phyloP scores from a whole-genome alignment of 805 yeast species.

The Nakazawaea pomicola region DNA sequence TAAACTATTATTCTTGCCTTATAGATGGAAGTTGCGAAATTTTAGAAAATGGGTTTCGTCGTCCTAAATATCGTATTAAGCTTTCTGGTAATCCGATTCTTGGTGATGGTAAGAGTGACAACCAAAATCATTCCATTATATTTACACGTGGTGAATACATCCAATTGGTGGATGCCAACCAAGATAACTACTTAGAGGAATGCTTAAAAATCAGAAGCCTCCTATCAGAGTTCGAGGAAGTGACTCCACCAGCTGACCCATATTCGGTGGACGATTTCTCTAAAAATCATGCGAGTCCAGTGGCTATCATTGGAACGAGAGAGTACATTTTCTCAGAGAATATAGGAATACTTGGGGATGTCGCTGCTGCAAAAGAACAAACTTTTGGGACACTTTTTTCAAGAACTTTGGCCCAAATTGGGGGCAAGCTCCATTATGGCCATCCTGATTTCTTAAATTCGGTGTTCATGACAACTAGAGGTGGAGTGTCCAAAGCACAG shows the following conservation, averaged over 20 bases:
- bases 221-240: constrained; percentile 72
- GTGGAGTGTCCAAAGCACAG: constrained; percentile 84
- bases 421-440: constrained; percentile 82
- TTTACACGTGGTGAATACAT: constrained; percentile 79
- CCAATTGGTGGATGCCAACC: constrained; percentile 80
- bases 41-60: constrained; percentile 49
- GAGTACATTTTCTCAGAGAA: constrained; percentile 83
- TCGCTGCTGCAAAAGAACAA: constrained; percentile 86
- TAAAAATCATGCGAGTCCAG: constrained; percentile 42
- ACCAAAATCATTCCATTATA: constrained; percentile 71
- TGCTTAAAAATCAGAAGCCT: constrained; percentile 74
- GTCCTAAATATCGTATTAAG: constrained; percentile 58
- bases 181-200: constrained; percentile 78
- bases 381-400: constrained; percentile 84
- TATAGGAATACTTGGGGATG: constrained; percentile 76
- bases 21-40: constrained; percentile 69
- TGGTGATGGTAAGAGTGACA: constrained; percentile 84
- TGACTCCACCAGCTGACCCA: constrained; percentile 21
- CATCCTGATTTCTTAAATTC: constrained; percentile 81
- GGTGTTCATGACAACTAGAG: constrained; percentile 76
- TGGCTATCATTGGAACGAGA: constrained; percentile 80
- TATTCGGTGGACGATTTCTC: constrained; percentile 23
- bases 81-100: constrained; percentile 78
- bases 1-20: constrained; percentile 53
- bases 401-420: constrained; percentile 74